Evolutionary conservation across 768 basidiomycete species (phyloP).

Genomic region (Hygrocybe coccinea): DNA sequence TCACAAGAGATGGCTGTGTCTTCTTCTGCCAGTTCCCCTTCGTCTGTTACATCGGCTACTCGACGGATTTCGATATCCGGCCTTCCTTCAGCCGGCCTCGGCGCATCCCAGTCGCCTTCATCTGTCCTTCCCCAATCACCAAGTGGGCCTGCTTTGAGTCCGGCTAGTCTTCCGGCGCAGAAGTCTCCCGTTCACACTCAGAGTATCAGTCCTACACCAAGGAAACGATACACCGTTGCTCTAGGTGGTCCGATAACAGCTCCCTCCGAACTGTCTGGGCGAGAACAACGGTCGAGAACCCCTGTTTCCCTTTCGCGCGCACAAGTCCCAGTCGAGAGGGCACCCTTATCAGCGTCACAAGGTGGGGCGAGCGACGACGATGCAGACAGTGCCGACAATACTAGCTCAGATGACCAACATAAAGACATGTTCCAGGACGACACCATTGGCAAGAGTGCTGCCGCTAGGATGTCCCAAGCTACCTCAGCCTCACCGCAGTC

Average conservation of each 20-base stretch:
- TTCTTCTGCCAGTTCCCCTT: constrained; percentile 41
- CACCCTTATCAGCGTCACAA: constrained; percentile 40
- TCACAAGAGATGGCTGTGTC: constrained; percentile 39
- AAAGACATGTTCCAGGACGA: constrained; percentile 47
- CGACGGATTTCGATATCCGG: constrained; percentile 48
- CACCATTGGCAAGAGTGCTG: constrained; percentile 56
- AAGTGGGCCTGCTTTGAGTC: constrained; percentile 16
- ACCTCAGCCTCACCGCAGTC: constrained; percentile 24
- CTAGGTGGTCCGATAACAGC: constrained; percentile 67
- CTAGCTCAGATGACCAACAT: constrained; percentile 21
- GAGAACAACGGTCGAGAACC: constrained; percentile 12
- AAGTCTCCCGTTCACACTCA: constrained; percentile 40
- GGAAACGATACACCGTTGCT: constrained; percentile 84
- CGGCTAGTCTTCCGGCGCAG: constrained; percentile 36
- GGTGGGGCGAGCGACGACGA: constrained; percentile 32
- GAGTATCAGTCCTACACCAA: constrained; percentile 66
- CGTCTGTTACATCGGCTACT: constrained; percentile 44
- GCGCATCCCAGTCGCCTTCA: not conserved
- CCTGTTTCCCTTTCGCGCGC: constrained; percentile 14
- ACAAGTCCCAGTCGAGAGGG: constrained; percentile 34
- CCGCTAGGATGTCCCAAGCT: constrained; percentile 26
- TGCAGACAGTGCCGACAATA: constrained; percentile 13
- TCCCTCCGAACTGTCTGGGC: constrained; percentile 25
- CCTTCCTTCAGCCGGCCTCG: constrained; percentile 11
- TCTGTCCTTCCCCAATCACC: constrained; percentile 2